These are phyloP conservation scores for Solanum hybrid DNA, from an alignment of 305 asterid genomes.

Conservation along the genomic window DNA sequence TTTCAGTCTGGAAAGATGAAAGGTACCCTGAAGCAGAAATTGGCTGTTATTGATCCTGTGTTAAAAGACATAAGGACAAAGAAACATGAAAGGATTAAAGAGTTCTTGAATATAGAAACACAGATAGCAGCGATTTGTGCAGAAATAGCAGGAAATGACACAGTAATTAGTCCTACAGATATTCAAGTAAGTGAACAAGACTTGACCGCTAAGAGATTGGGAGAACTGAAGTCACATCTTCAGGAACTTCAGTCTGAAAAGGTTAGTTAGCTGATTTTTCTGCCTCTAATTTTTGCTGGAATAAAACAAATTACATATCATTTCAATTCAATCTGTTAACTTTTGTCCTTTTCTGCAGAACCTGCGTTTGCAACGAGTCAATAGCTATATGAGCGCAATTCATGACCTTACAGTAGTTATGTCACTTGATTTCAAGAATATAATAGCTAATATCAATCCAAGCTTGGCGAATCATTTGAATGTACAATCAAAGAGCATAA, in stretches of 20 bases:
- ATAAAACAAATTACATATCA: background rate
- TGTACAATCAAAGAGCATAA: conserved; percentile 54
- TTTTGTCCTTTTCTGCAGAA: conserved; percentile 33
- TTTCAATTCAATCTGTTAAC: background rate
- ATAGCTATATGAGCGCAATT: conserved; percentile 33
- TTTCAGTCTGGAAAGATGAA: conserved; percentile 31
- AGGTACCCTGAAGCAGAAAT: conserved; percentile 47
- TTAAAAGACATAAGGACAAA: conserved; percentile 44
- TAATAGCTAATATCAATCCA: conserved; percentile 58
- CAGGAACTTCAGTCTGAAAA: conserved; percentile 66
- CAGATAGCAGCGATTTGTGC: conserved; percentile 52
- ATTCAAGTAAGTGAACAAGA: conserved; percentile 49
- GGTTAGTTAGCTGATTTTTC: conserved; percentile 23
- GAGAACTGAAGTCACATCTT: conserved; percentile 47
- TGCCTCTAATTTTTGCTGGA: background rate
- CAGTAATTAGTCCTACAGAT: conserved; percentile 19
- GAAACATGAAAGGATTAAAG: conserved; percentile 52
- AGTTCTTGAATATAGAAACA: conserved; percentile 41
- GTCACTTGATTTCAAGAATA: conserved; percentile 53
- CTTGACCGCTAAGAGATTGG: conserved; percentile 51
- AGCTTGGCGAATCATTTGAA: conserved; percentile 30
- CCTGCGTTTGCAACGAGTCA: conserved; percentile 55
- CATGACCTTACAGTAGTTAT: conserved; percentile 54
- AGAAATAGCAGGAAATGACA: conserved; percentile 58
- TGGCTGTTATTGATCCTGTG: conserved; percentile 40